phyloP scores from a whole-genome alignment of 2,329 filamentous ascomycete species.

The Epichloe glyceriae region DNA sequence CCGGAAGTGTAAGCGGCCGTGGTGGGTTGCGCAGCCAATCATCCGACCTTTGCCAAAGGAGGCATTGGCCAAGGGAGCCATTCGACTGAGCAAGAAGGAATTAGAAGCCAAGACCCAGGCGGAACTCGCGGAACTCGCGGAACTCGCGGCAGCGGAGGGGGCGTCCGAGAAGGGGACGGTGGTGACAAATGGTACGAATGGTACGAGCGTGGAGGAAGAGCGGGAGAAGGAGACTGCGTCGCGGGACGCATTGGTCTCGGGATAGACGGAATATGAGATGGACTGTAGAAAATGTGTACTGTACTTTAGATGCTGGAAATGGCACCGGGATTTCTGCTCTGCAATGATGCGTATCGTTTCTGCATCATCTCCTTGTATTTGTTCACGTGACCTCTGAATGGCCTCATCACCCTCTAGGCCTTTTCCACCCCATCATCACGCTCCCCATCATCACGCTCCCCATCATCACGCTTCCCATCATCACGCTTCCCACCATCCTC shows the following conservation, averaged over 20 bases:
- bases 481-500: not conserved
- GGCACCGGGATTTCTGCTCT: too few species aligned
- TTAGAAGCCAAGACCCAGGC: constrained; percentile 14
- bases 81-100: constrained; percentile 61
- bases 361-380: too few species aligned
- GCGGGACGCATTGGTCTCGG: constrained; percentile 1
- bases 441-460: not conserved
- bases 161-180: constrained; percentile 4
- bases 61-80: constrained; percentile 67
- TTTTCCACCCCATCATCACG: not conserved
- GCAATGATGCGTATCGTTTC: too few species aligned
- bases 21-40: constrained; percentile 84
- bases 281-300: not conserved
- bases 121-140: constrained; percentile 3
- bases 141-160: constrained; percentile 30
- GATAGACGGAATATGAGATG: not conserved
- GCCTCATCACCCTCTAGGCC: too few species aligned
- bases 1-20: constrained; percentile 63
- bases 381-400: too few species aligned
- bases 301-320: too few species aligned
- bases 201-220: not conserved
- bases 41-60: constrained; percentile 78
- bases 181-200: not conserved
- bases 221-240: not conserved
- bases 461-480: not conserved